Percentiles rank a stretch among this genome's conserved stretches.
Conservation (phyloP, 768 basidiomycete genomes). For the Tricholoma hemisulphureum region DNA sequence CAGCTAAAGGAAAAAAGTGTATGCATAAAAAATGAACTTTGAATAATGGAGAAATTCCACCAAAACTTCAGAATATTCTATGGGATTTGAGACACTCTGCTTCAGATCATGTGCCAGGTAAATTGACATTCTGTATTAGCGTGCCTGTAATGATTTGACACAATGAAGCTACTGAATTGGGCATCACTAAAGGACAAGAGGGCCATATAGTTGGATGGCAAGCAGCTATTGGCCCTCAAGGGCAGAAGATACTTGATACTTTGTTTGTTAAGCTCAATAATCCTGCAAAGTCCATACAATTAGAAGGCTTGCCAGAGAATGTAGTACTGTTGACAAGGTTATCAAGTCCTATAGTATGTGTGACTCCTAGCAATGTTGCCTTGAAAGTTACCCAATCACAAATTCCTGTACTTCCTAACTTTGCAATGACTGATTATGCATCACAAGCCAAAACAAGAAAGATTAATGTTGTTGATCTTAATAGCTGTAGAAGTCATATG, state of each 20-base stretch:
- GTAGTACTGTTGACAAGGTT: slow-evolving; percentile 12
- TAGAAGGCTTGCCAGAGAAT: slow-evolving; percentile 28
- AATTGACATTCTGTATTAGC: neutral
- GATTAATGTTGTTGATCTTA: too few species aligned
- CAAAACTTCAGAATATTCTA: too few species aligned
- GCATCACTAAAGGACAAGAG: neutral
- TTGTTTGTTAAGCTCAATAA: too few species aligned
- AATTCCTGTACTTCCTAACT: slow-evolving; percentile 11
- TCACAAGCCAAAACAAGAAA: too few species aligned
- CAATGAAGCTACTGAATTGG: neutral
- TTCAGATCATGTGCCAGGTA: too few species aligned
- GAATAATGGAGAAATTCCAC: neutral
- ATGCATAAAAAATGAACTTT: slow-evolving; percentile 4
- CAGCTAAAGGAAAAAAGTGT: slow-evolving; percentile 1
- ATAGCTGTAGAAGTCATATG: slow-evolving; percentile 14
- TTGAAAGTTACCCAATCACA: slow-evolving; percentile 14
- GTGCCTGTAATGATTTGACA: neutral
- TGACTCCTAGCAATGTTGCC: slow-evolving; percentile 17
- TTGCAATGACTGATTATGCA: too few species aligned
- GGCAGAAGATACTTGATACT: too few species aligned
- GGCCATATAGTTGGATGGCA: too few species aligned
- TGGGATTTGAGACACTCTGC: too few species aligned
- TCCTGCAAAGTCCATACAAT: slow-evolving; percentile 13
- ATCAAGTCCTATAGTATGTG: too few species aligned
- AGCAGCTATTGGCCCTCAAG: too few species aligned